These are phyloP conservation scores for Suillus variegatus DNA, from an alignment of 768 basidiomycete species.

Conservation along the genomic window DNA sequence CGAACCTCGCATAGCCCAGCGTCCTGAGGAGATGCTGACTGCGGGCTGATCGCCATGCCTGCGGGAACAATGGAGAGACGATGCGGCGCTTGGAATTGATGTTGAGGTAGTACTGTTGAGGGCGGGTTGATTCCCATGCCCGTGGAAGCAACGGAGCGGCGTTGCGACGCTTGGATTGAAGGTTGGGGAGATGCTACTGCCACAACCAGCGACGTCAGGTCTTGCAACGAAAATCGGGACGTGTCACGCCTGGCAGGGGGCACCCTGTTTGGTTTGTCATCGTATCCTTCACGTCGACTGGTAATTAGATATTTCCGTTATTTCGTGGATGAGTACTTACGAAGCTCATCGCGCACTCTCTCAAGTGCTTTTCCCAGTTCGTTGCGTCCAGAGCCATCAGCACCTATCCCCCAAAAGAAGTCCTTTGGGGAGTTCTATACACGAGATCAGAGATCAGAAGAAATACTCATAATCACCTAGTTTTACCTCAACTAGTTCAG, in stretches of 20 bases:
- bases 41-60: constrained; percentile 5
- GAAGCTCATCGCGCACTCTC: constrained; percentile 58
- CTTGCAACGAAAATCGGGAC: constrained; percentile 33
- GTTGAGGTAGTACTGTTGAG: constrained; percentile 1
- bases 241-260: constrained; percentile 28
- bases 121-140: constrained; percentile 1
- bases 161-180: background rate
- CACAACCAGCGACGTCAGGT: constrained; percentile 27
- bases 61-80: constrained; percentile 10
- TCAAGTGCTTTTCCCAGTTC: constrained; percentile 74
- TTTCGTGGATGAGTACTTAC: constrained; percentile 20
- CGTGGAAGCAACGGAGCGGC: constrained; percentile 9
- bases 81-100: background rate
- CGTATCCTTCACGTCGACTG: constrained; percentile 13
- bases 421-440: constrained; percentile 71
- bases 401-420: constrained; percentile 77
- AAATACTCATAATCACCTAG: constrained; percentile 11
- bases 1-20: constrained; percentile 32
- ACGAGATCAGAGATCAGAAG: background rate
- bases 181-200: constrained; percentile 3
- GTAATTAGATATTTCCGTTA: background rate
- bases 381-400: constrained; percentile 65
- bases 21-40: constrained; percentile 9
- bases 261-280: constrained; percentile 26
- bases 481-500: constrained; percentile 67